Conservation (phyloP, 345 rosid species). For the Geranium rotundifolium region DNA sequence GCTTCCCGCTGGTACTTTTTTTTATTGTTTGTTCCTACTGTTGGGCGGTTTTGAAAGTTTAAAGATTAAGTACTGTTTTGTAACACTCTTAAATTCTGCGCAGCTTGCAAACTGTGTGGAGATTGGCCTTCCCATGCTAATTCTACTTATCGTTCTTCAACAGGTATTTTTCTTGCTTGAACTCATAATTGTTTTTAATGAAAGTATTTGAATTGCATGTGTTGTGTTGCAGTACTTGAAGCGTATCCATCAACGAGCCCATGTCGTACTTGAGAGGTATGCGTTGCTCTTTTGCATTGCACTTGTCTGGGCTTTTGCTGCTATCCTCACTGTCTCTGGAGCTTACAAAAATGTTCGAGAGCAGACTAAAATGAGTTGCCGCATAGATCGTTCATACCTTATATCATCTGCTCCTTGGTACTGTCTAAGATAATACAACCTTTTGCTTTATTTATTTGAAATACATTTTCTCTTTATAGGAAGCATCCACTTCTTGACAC, state of each 20-base stretch:
- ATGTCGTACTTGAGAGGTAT: slow-evolving; percentile 59
- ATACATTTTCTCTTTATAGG: not conserved
- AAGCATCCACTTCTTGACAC: not conserved
- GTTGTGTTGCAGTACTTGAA: slow-evolving; percentile 51
- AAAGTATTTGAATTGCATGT: slow-evolving; percentile 4
- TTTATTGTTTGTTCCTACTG: not conserved
- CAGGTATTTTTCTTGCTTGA: slow-evolving; percentile 35
- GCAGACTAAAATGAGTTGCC: slow-evolving; percentile 64
- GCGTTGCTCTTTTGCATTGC: slow-evolving; percentile 72
- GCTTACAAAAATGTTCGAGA: slow-evolving; percentile 68
- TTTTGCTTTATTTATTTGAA: slow-evolving; percentile 4
- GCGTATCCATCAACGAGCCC: slow-evolving; percentile 18
- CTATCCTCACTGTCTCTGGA: slow-evolving; percentile 81
- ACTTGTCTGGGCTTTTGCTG: slow-evolving; percentile 86
- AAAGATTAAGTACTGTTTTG: not conserved
- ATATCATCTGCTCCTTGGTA: slow-evolving; percentile 86
- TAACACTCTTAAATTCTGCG: slow-evolving; percentile 8
- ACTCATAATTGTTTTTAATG: not conserved
- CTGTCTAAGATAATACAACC: not conserved
- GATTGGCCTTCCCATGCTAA: slow-evolving; percentile 91
- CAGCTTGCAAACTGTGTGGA: slow-evolving; percentile 93
- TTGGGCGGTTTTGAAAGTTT: slow-evolving; percentile 1
- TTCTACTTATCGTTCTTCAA: slow-evolving; percentile 52
- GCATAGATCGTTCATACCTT: slow-evolving; percentile 60
- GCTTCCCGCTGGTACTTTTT: slow-evolving; percentile 72